Base-by-base conservation (phyloP, 1,139 yeast species). In the Pneumocystis canis region DNA sequence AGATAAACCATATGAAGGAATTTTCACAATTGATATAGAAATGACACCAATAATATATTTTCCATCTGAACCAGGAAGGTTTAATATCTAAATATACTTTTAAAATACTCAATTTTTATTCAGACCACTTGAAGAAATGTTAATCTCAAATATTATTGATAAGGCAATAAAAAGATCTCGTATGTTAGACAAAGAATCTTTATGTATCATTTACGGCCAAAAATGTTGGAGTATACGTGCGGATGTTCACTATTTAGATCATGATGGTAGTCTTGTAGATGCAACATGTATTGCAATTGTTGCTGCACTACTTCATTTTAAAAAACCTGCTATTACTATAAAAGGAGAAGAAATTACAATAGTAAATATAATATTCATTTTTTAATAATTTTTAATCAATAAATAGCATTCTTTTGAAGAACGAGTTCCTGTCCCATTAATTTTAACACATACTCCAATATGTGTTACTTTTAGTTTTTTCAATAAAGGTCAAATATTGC, bases 1-100 rank as follows among this genome's bases (percentile, higher is more conserved):
- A 63, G 96, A 90, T 69, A 79, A 96, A 62, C 97, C 97, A 1
- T 90, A 88, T 71, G 98, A 94, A 74, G 98, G 98, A 0, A 73
- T 87, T 3, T 89, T 92, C 71, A 77, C 81, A 58, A 89, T 92
- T 35, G 83, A 87, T 61, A 87, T 96, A 5, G 97, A 92, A 70
- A 82, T 88, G 61, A 82, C 90, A 20, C 86, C 97, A 32, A 86
- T 90, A 89, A 95, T 96, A 0, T 83, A 89, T 14, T 85, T 95
- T 1, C 78, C 82, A 69, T 89, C 89, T 72, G 96, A 89, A 69
- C 82, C 62, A 2, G 62, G 63, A 33, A 61, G 63, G 63, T 62
- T 58, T 54, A 9, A 3, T 33, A 47, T 30, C 9, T 11, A 30
- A 53, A 25, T 7, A 30, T 5, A 16, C 4, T 7, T 35, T 32